phyloP scores from a whole-genome alignment of 345 rosid genomes.

The Theobroma cacao region DNA sequence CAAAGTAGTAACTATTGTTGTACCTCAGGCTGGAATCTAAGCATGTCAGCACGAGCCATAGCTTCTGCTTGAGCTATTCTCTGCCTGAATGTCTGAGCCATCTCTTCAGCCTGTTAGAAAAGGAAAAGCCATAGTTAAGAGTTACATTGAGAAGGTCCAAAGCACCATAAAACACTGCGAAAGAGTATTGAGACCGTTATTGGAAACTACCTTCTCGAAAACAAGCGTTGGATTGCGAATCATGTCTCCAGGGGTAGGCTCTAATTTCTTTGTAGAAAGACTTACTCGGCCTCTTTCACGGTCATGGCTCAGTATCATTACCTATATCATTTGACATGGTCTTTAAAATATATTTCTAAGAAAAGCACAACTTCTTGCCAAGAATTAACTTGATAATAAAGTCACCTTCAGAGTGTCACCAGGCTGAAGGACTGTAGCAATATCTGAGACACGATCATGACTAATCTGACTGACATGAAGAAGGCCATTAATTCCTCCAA shows the following conservation, averaged over 20 bases:
- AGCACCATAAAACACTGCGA: neutral
- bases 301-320: constrained; percentile 96
- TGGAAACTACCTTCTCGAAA: constrained; percentile 78
- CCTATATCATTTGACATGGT: neutral
- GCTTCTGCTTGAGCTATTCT: constrained; percentile 99
- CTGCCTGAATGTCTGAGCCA: constrained; percentile 98
- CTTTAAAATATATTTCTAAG: constrained; percentile 7
- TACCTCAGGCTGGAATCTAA: constrained; percentile 98
- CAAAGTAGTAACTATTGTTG: neutral
- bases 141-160: neutral
- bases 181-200: neutral
- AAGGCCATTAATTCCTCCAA: constrained; percentile 96
- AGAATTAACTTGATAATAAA: neutral
- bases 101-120: constrained; percentile 81
- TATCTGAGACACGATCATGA: constrained; percentile 91
- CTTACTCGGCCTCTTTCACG: constrained; percentile 97
- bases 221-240: constrained; percentile 96
- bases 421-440: constrained; percentile 96
- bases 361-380: neutral
- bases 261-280: constrained; percentile 94
- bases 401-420: constrained; percentile 87
- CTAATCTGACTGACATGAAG: constrained; percentile 99
- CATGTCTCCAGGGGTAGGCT: constrained; percentile 99
- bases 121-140: neutral
- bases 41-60: constrained; percentile 99